These are phyloP conservation scores for Trypanosomatidae sp. DNA, from an alignment of 208 protist species.

Conservation along the genomic window DNA sequence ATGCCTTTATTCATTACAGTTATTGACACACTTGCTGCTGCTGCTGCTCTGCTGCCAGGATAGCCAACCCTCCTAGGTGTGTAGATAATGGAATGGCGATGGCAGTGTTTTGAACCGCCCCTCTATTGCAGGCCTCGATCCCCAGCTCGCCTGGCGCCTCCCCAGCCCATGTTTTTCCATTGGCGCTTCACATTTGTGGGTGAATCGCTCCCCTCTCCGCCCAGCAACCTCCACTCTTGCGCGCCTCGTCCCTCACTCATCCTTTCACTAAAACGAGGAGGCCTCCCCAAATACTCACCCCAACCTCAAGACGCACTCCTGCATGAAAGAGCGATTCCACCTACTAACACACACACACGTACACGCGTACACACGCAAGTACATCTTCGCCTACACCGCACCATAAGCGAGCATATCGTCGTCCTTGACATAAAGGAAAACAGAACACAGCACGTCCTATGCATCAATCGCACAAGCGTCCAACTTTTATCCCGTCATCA, in stretches of 20 bases:
- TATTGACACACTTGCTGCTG: neutral
- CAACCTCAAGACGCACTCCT: neutral
- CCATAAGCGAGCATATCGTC: neutral
- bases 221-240: neutral
- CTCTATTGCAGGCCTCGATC: neutral
- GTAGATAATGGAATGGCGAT: neutral
- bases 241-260: neutral
- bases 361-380: neutral
- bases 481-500: neutral
- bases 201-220: neutral
- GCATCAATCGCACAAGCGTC: neutral
- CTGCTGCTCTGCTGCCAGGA: neutral
- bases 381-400: neutral
- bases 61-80: neutral
- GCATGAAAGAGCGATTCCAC: neutral
- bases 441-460: neutral
- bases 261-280: neutral
- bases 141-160: neutral
- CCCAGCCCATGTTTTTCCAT: neutral
- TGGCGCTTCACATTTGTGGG: neutral
- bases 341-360: neutral
- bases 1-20: neutral
- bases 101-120: neutral
- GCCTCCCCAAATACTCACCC: neutral
- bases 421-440: neutral